Evolutionary conservation across 805 yeast species (phyloP), one percentile per base, ranked within the genome.

Genomic region (Wickerhamomyces ciferrii): DNA sequence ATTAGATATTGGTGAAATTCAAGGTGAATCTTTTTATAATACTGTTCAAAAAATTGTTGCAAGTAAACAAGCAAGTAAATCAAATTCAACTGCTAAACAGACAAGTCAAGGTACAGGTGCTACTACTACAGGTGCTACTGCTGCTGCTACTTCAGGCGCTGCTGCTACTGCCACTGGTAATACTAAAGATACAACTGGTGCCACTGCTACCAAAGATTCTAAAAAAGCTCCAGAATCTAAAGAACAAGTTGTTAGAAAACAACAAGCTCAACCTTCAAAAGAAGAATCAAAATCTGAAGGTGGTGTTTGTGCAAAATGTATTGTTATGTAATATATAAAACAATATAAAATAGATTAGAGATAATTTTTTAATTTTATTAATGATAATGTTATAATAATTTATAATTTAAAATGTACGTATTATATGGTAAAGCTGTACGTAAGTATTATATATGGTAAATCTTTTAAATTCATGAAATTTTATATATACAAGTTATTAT

Each of bases 21-120:
- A 88, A 70, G 96, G 96, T 61, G 63, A 69, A 49, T 61, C 72
- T 37, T 88, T 88, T 68, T 80, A 70, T 57, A 63, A 68, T 43
- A 68, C 67, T 25, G 73, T 68, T 20, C 39, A 55, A 41, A 68
- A 62, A 45, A 58, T 68, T 10, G 13, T 15, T 32, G 19, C 29
- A 10, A 18, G 15, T 13, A 35, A 17, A 15, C 4, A 25, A 11
- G 10, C 43, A 15, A 23, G 10, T 11, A 40, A 14, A 14, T 2
- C 31, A n/a, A 31, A 15, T 8, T 9, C 18, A 15, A 13, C 29
- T 6, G 8, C 32, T 17, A 8, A 21, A 37, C 38, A 23, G 31
- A 34, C 42, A 40, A 25, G 36, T 23, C 39, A 44, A 27, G 37
- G 42, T 17, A 19, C 44, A 19, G 23, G 48, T 25, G 37, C 39